Evolutionary conservation across 1,139 yeast species (phyloP).

Genomic region (Pneumocystis sp.): DNA sequence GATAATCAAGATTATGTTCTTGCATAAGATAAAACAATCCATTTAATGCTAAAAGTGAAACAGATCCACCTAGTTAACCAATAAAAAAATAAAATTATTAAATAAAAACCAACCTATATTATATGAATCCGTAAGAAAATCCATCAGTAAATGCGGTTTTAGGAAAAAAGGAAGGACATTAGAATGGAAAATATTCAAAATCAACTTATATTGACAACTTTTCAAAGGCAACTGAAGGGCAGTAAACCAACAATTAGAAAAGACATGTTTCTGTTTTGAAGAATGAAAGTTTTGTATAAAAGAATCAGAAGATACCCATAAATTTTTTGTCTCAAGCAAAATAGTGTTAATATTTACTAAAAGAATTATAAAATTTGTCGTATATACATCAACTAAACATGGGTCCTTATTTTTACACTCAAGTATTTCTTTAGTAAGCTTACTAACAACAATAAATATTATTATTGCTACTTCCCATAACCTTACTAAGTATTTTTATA

Average conservation of each 20-base stretch:
- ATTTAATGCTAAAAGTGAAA: constrained; percentile 70
- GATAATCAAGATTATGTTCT: constrained; percentile 74
- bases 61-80: constrained; percentile 29
- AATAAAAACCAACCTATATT: constrained; percentile 31
- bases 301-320: constrained; percentile 11
- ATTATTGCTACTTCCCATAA: not conserved
- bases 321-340: constrained; percentile 10
- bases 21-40: constrained; percentile 80
- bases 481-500: constrained; percentile 9
- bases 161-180: constrained; percentile 68
- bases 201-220: constrained; percentile 47
- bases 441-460: constrained; percentile 2
- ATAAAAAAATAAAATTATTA: not conserved
- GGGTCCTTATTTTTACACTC: not conserved
- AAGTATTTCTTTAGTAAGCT: constrained; percentile 3
- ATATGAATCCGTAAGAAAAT: constrained; percentile 79
- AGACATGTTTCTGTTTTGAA: constrained; percentile 45
- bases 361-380: constrained; percentile 10
- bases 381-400: constrained; percentile 6
- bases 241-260: constrained; percentile 54
- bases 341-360: constrained; percentile 5
- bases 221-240: constrained; percentile 38
- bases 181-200: constrained; percentile 61
- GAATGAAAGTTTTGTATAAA: constrained; percentile 25
- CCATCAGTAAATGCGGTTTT: constrained; percentile 77